A percentile compares a stretch with the other conserved stretches of the same genome.
These are phyloP conservation scores for Trametes cinnabarina DNA, from an alignment of 768 basidiomycete genomes.

Conservation along the genomic window DNA sequence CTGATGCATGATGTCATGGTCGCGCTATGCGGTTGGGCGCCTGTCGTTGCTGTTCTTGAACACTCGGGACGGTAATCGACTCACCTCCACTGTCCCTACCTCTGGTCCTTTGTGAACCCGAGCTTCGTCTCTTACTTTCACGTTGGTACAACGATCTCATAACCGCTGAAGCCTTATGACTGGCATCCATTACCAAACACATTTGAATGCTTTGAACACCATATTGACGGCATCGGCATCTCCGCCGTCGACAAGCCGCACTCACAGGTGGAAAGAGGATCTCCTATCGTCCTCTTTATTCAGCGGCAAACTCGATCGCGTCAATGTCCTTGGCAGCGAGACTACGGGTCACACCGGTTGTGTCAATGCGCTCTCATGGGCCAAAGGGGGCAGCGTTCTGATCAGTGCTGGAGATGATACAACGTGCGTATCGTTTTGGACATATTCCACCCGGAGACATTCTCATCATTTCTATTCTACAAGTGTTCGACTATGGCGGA, in stretches of 20 bases:
- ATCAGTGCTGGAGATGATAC: slow-evolving; percentile 74
- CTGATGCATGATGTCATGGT: slow-evolving; percentile 5
- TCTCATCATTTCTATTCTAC: background rate
- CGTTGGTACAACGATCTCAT: background rate
- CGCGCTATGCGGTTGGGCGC: too few relatives aligned
- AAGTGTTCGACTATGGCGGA: slow-evolving; percentile 78
- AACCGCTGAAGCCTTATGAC: background rate
- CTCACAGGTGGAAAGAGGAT: slow-evolving; percentile 13
- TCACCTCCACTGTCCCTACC: background rate
- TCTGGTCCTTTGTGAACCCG: background rate
- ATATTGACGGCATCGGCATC: background rate
- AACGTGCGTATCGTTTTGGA: slow-evolving; percentile 41
- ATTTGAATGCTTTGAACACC: background rate
- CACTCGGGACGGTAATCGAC: background rate
- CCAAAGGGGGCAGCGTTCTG: slow-evolving; percentile 59
- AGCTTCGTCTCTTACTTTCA: background rate
- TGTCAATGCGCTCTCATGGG: slow-evolving; percentile 78
- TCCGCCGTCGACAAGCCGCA: background rate
- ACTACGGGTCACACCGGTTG: slow-evolving; percentile 69
- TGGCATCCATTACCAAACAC: background rate
- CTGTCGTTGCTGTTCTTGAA: slow-evolving; percentile 1
- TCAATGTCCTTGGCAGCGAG: slow-evolving; percentile 66
- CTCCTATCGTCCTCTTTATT: slow-evolving; percentile 20
- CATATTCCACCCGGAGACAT: background rate
- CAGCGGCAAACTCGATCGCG: slow-evolving; percentile 50